Evolutionary conservation across 768 basidiomycete genomes (phyloP), one percentile per base, ranked within the genome.

Genomic region (Tylopilus rubrobrunneus): DNA sequence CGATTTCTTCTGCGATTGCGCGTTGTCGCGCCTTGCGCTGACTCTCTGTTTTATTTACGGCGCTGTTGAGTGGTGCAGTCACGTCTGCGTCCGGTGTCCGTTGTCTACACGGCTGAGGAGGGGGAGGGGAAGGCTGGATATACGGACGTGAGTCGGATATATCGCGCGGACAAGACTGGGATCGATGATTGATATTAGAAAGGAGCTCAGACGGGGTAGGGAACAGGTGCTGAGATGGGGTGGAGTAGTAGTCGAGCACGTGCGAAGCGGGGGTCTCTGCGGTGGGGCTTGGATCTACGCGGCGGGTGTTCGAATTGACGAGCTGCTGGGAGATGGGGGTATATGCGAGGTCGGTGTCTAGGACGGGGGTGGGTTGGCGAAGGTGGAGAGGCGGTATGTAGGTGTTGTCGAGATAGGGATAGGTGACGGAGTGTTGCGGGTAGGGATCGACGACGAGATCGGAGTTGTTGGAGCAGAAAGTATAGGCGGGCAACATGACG

Each of bases 141-240:
- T 55, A 55, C 6, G 58, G 19, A n/a, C 44, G 49, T 1, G 52
- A 8, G 12, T 57, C 62, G 14, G 49, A 21, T 2, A 47, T 21
- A 29, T 48, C 43, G 31, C 53, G 57, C 40, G 44, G 55, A 10
- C 9, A 37, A 7, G 56, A 23, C 28, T 51, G 49, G 15, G 44
- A 53, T 21, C 45, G 53, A 41, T 54, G 63, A 33, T 11, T 53
- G 21, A 80, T 67, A 40, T 83, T 75, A 28, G 71, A 70, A 47
- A 87, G 76, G 29, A 87, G 71, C 59, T 86, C 84, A 36, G 79
- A 81, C 1, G 86, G 86, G 1, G 86, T 87, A 1, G 79, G 85
- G 59, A 87, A 85, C 3, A 78, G 81, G 1, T 65, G 55, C 52
- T 73, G 74, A 0, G 64, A 53, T 0, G 62, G 14, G 21, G 56